Percentiles rank a stretch among this genome's conserved stretches.
These are phyloP conservation scores for Dimocarpus longan DNA, from an alignment of 345 rosid species.

Conservation along the genomic window DNA sequence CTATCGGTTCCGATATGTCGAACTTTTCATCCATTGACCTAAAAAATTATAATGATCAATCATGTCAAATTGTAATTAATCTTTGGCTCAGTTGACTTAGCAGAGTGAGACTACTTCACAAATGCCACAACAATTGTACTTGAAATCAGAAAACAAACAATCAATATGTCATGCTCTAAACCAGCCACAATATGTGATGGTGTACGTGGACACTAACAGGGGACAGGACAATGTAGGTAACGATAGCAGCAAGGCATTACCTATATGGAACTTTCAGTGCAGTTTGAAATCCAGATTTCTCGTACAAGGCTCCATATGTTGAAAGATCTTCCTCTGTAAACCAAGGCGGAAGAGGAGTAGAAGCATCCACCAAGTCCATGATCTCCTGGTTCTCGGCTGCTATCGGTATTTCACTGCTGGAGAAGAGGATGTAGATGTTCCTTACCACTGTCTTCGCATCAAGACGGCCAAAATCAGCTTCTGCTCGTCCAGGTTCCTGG, in stretches of 20 bases:
- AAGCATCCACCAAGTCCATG: constrained; percentile 57
- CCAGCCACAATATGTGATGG: not conserved
- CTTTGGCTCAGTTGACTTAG: not conserved
- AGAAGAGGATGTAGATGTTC: constrained; percentile 53
- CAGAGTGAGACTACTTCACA: not conserved
- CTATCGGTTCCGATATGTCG: constrained; percentile 25
- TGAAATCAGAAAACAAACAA: not conserved
- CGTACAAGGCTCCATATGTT: constrained; percentile 49
- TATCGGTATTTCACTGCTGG: constrained; percentile 56
- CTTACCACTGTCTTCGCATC: constrained; percentile 58
- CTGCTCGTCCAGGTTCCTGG: constrained; percentile 61
- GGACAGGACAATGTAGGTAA: not conserved
- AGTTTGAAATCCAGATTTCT: constrained; percentile 58
- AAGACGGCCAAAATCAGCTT: constrained; percentile 62
- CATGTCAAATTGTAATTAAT: not conserved
- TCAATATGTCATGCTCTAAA: not conserved
- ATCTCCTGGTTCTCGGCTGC: constrained; percentile 58
- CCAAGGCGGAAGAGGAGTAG: constrained; percentile 61
- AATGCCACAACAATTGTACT: not conserved
- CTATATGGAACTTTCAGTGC: constrained; percentile 59
- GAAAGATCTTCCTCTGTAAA: constrained; percentile 56
- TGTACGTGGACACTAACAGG: not conserved
- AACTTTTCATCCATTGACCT: constrained; percentile 35
- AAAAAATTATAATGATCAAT: not conserved
- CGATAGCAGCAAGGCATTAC: constrained; percentile 24